Conservation (phyloP, 1,139 yeast species). For the Kodamaea derodonti region DNA sequence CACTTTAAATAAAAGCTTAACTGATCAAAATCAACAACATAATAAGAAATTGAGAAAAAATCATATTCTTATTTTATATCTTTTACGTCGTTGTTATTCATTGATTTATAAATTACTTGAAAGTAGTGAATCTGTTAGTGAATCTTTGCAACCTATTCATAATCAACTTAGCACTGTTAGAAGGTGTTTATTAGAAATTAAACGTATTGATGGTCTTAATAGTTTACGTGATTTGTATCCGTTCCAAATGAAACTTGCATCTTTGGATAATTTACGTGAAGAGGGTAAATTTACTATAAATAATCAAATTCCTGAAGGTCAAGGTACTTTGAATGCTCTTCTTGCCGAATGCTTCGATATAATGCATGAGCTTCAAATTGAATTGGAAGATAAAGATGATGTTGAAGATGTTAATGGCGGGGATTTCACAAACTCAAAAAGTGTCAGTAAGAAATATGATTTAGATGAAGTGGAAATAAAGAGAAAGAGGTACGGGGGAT, state of each 20-base stretch:
- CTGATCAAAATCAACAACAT: constrained; percentile 14
- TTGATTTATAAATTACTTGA: constrained; percentile 83
- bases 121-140: constrained; percentile 92
- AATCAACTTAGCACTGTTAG: constrained; percentile 90
- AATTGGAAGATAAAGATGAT: constrained; percentile 68
- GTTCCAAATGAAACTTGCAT: constrained; percentile 88
- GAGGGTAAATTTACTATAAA: constrained; percentile 92
- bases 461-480: constrained; percentile 40
- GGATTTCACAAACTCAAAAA: constrained; percentile 13
- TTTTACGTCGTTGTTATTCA: constrained; percentile 86
- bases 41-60: constrained; percentile 26
- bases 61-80: constrained; percentile 69
- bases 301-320: constrained; percentile 92
- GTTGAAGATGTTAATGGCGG: constrained; percentile 13
- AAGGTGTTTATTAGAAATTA: constrained; percentile 81
- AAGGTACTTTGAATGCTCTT: constrained; percentile 85
- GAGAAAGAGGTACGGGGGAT: constrained; percentile 41
- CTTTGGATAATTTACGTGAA: constrained; percentile 76
- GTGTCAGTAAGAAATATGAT: constrained; percentile 23
- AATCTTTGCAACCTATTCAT: constrained; percentile 86
- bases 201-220: constrained; percentile 87
- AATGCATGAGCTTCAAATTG: constrained; percentile 83
- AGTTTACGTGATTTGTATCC: constrained; percentile 88
- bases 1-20: constrained; percentile 30
- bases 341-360: constrained; percentile 94